Base-by-base conservation (phyloP, 2,329 filamentous ascomycete genomes). In the Sarocladiaceae sp. region DNA sequence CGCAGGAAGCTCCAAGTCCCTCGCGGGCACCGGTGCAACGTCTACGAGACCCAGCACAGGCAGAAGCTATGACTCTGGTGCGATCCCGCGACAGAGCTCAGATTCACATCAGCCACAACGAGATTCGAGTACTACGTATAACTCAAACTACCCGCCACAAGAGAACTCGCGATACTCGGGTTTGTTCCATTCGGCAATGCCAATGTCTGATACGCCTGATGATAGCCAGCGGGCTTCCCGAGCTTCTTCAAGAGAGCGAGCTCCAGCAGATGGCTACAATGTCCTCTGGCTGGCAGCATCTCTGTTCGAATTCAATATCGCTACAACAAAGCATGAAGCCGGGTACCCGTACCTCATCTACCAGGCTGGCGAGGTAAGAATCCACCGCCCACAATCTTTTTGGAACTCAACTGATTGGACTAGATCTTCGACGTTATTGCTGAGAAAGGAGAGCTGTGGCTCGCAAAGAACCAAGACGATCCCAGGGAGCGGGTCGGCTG, bases 341-440 rank as follows among this genome's bases (percentile, higher is more conserved):
- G 94, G 94, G 22, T 97, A 96, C 69, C 92, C 93, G 18, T 99
- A 99, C 66, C 75, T 99, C 55, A 94, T 91, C 40, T 99, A 99
- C 70, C 89, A 93, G 59, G 89, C 92, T 51, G 94, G 94, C 58
- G 94, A 99, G 76, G 85, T 87, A 66, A 62, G 79, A 71, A 33
- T n/a, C 17, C 8, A 28, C 18, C 2, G 11, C 6, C 13, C 22
- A 5, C 25, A 11, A 31, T 11, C n/a, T 10, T 25, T 33, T 13
- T 5, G 18, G 6, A 15, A 6, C 8, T 31, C 31, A 52, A 28
- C 37, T 42, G 37, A 50, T 20, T 10, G 11, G 23, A 12, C 2
- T 49, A 87, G 81, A 89, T 93, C 57, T 93, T 93, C 63, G 88
- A 93, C 71, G 87, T 99, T 51, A 90, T 99, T 64, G 94, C 87